These are phyloP conservation scores for Citropsis articulata DNA, from an alignment of 345 rosid species.

Conservation along the genomic window DNA sequence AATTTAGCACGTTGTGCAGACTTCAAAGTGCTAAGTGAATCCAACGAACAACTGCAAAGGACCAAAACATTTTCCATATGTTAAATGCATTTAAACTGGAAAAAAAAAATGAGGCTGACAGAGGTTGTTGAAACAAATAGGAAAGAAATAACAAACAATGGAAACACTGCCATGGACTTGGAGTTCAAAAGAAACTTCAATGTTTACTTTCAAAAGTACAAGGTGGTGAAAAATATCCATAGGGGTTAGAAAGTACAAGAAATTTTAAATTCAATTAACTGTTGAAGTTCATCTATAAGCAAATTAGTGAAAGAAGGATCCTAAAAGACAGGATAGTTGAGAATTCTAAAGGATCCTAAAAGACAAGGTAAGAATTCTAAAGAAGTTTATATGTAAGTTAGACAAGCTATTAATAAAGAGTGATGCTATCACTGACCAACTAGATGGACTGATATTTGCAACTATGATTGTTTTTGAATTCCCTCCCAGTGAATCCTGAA, in stretches of 20 bases:
- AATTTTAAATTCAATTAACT: not conserved
- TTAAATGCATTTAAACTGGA: not conserved
- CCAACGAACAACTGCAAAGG: constrained; percentile 75
- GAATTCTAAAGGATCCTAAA: not conserved
- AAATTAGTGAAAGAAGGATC: not conserved
- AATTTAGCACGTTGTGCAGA: constrained; percentile 98
- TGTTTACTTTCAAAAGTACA: not conserved
- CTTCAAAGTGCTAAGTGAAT: constrained; percentile 93
- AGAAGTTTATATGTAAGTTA: not conserved
- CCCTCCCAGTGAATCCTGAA: constrained; percentile 97
- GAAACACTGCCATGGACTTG: not conserved
- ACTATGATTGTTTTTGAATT: constrained; percentile 92
- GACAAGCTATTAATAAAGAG: not conserved
- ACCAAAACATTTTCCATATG: constrained; percentile 16
- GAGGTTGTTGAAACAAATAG: not conserved
- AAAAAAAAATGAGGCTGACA: not conserved
- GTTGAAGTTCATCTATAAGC: not conserved
- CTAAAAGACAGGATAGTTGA: not conserved
- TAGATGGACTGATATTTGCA: constrained; percentile 92
- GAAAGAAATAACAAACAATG: not conserved
- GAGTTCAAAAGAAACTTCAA: not conserved
- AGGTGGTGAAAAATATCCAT: not conserved
- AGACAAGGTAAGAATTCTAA: too few species aligned
- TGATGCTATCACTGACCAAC: constrained; percentile 48
- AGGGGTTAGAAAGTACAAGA: not conserved